Evolutionary conservation across 73 alveolate genomes (phyloP), one percentile per base, ranked within the genome.

Genomic region (Symbiodinium natans): DNA sequence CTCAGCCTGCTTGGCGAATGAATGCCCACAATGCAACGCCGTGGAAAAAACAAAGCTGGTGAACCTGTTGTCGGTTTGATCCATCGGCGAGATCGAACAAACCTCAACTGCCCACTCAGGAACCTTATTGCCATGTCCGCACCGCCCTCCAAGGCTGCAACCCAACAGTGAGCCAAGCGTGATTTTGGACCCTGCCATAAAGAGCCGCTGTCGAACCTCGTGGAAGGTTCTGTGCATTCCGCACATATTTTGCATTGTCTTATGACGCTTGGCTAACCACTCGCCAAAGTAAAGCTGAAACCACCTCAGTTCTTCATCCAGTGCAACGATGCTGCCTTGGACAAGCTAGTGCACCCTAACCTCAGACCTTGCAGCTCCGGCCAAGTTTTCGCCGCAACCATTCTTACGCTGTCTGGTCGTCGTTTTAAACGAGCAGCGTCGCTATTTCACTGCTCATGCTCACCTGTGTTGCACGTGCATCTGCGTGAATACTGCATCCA

Each of bases 141-240:
- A 8, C 63, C 77, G 59, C 13, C 59, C 13, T 46, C 59, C 36
- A 63, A 25, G 80, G 33, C 17, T 36, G 36, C 33, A 17, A 29
- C 97, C 97, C 89, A 90, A n/a, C 17, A 90, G 56, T 63, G 97
- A 90, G 80, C 97, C 97, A 2, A 90, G 77, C 33, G 97, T 90
- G 34, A 90, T 82, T n/a, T 90, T 84, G 46, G 80, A 68, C 39
- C 97, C 97, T 74, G 84, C 84, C 36, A 90, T 39, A 56, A 90
- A 90, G 25, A 90, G 97, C 77, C 97, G 77, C 54, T 90, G 97
- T 42, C 97, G 74, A n/a, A 90, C 83, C 84, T 74, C 43, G 42
- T 0, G 39, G 29, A 68, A 48, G 8, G 63, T 17, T 25, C 27
- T 52, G 71, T 29, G 43, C 84, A 33, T 74, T 31, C 80, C 29